These are phyloP conservation scores for Neonothopanus nambi DNA, from an alignment of 1,284 basidiomycete genomes.

Conservation along the genomic window DNA sequence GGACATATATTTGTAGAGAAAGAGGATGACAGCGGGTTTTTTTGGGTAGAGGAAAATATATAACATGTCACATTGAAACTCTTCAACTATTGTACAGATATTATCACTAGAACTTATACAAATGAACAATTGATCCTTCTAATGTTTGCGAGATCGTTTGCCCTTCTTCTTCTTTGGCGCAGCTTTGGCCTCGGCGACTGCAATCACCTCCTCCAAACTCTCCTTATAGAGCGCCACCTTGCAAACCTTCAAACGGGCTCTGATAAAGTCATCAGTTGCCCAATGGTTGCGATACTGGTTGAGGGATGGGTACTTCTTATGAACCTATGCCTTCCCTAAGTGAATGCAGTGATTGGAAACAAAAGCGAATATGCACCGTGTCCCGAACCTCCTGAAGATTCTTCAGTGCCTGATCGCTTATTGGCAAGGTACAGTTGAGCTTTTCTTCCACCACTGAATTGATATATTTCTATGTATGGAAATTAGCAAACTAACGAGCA, in stretches of 20 bases:
- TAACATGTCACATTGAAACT: too few species aligned
- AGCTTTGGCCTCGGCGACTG: too few species aligned
- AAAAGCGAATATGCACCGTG: background rate
- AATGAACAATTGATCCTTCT: too few species aligned
- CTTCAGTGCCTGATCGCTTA: background rate
- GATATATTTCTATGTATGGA: background rate
- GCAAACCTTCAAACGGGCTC: background rate
- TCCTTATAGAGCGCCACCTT: background rate
- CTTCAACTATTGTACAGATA: too few species aligned
- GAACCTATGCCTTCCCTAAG: too few species aligned
- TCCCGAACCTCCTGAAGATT: background rate
- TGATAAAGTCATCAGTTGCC: conserved; percentile 2
- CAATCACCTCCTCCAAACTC: background rate
- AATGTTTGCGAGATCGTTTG: too few species aligned
- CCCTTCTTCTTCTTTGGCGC: too few species aligned
- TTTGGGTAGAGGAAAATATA: too few species aligned
- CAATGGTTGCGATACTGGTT: background rate
- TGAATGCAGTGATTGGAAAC: too few species aligned
- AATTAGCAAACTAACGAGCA: background rate
- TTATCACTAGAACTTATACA: too few species aligned
- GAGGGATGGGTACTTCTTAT: background rate
- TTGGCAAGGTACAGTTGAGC: background rate
- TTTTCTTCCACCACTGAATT: background rate
- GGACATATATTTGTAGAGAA: too few species aligned
- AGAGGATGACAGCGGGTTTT: too few species aligned